Evolutionary conservation across 1,284 basidiomycete species (phyloP), one percentile per base, ranked within the genome.

Genomic region (Ganoderma sinense): DNA sequence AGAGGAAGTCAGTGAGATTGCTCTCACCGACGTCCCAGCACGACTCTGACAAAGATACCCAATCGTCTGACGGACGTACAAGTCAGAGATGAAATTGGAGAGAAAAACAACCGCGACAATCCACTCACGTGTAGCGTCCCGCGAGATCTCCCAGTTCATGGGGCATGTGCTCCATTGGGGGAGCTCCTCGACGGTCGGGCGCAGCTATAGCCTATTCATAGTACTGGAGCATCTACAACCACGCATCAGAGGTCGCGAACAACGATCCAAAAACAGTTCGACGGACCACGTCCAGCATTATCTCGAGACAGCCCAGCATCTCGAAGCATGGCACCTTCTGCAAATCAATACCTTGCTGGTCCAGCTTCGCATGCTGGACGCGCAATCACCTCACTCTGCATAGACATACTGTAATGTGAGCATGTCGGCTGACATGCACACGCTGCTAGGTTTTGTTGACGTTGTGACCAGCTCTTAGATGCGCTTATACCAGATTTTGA

Each of bases 221-320:
- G 23, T 58, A 48, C 1, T 64, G 53, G 2, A 76, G 65, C 71
- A 78, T 75, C 76, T 78, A 60, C 7, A 11, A 41, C 14, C 29
- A 18, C 20, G 4, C 8, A 29, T 61, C n/a, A 62, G 68, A 14
- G 20, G n/a, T n/a, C 5, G 2, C 31, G 8, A 56, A 4, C 10
- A 29, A 31, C 6, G 4, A 3, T 14, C 29, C 16, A 3, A 33
- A 20, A 14, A 7, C 18, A 14, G n/a, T n/a, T 20, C 16, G 29
- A 58, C 40, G 29, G 8, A 64, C 59, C 31, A 10, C 18, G 4
- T 33, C 16, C 2, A 64, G 61, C 29, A 66, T 26, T 43, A 72
- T 72, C 64, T 60, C 26, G 18, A 56, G 18, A 18, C 29, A 10
- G 14, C 29, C 4, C 10, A 29, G 55, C 31, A 33, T 31, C 31